Evolutionary conservation across 805 yeast species (phyloP).

Genomic region (Pichia cephalocereana): DNA sequence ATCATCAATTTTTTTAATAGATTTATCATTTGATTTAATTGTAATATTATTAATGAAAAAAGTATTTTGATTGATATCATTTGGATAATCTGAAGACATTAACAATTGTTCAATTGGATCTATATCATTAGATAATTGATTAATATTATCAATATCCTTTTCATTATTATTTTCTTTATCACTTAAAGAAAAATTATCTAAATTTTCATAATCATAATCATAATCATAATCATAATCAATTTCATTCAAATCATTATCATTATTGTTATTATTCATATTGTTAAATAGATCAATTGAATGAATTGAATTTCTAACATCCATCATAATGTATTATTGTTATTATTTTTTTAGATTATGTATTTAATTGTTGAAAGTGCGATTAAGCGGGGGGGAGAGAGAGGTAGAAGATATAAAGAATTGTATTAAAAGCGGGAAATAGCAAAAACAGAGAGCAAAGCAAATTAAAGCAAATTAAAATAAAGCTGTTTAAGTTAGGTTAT

Average conservation of each 20-base stretch:
- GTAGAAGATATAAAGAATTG: too few relatives aligned
- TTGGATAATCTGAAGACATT: not conserved
- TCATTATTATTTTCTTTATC: not conserved
- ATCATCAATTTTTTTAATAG: too few relatives aligned
- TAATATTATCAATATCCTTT: not conserved
- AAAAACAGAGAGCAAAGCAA: too few relatives aligned
- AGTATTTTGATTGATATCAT: not conserved
- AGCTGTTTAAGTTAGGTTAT: too few relatives aligned
- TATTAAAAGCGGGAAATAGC: too few relatives aligned
- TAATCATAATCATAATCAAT: too few relatives aligned
- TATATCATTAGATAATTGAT: not conserved
- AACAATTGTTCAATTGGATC: conserved; percentile 4
- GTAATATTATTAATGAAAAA: not conserved
- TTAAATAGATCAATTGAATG: not conserved
- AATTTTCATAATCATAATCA: not conserved
- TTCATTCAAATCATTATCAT: not conserved
- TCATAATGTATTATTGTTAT: not conserved
- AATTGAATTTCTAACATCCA: not conserved
- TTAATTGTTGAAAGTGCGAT: not conserved
- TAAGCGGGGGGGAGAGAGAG: too few relatives aligned
- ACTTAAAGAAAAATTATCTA: not conserved
- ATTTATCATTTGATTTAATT: not conserved
- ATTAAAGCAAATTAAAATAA: too few relatives aligned
- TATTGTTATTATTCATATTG: not conserved
- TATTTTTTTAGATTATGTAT: too few relatives aligned